phyloP scores from a whole-genome alignment of 2,329 filamentous ascomycete genomes.

The Chaetomiaceae sp. region DNA sequence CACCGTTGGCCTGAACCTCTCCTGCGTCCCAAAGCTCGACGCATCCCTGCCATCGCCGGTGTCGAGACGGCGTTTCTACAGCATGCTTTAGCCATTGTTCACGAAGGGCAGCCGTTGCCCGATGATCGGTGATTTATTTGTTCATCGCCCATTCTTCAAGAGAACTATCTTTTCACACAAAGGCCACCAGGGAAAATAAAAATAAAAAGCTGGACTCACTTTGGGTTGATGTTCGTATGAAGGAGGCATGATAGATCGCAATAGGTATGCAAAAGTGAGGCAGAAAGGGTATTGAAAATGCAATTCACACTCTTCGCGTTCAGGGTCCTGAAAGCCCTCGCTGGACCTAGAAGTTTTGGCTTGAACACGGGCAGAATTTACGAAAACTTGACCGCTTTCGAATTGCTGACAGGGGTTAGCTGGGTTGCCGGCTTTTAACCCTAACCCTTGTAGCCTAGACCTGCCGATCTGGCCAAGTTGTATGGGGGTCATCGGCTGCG shows the following conservation, averaged over 20 bases:
- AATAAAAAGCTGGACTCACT: no score
- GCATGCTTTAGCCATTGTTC: neutral
- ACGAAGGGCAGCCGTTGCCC: no score
- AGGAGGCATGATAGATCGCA: conserved; percentile 23
- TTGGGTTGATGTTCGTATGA: conserved; percentile 22
- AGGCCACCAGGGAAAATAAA: no score
- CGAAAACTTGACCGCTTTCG: conserved; percentile 28
- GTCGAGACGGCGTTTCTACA: conserved; percentile 49
- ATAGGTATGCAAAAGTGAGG: neutral
- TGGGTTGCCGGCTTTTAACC: no score
- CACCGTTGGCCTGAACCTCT: conserved; percentile 60
- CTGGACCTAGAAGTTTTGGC: conserved; percentile 16
- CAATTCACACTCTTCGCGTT: neutral
- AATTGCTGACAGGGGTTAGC: neutral
- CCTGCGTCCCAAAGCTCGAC: conserved; percentile 63
- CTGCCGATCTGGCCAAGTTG: conserved; percentile 28
- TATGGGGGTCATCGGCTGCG: neutral
- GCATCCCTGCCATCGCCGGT: conserved; percentile 36
- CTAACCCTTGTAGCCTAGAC: conserved; percentile 12
- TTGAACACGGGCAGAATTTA: conserved; percentile 20
- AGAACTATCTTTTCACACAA: no score
- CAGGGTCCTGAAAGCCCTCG: neutral
- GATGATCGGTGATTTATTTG: no score
- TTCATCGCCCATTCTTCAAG: neutral
- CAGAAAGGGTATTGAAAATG: neutral